A percentile compares a stretch with the other conserved stretches of the same genome.
phyloP scores from a whole-genome alignment of 352 stramenopile genomes.

The Phytopythium delawarense region DNA sequence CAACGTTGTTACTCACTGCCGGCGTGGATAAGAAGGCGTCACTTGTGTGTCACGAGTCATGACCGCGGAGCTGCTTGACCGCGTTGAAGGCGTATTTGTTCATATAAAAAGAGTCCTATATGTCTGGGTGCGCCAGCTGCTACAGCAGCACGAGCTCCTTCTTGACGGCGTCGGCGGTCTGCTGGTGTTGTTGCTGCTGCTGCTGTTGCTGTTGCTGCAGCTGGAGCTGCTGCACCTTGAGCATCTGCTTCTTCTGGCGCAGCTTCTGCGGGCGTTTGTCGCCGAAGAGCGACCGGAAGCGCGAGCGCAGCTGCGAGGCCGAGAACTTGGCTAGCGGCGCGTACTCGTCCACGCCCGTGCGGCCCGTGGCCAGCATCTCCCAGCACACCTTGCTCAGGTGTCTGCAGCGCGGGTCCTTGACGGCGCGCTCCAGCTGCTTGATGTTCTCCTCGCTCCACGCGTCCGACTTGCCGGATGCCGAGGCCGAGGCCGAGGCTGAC shows the following conservation, averaged over 20 bases:
- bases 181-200: conserved; percentile 5
- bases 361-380: conserved; percentile 68
- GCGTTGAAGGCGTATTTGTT: background rate
- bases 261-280: conserved; percentile 75
- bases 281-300: conserved; percentile 72
- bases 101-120: background rate
- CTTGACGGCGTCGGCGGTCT: conserved; percentile 11
- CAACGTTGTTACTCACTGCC: background rate
- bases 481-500: conserved; percentile 24
- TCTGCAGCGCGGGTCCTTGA: conserved; percentile 67
- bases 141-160: conserved; percentile 16
- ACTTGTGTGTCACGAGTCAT: too few species aligned
- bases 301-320: conserved; percentile 69
- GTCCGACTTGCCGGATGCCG: conserved; percentile 42
- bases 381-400: conserved; percentile 75
- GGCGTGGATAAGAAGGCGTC: background rate
- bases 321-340: conserved; percentile 65
- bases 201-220: conserved; percentile 14
- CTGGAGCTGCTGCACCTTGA: conserved; percentile 51
- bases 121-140: background rate
- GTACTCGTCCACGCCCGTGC: conserved; percentile 73
- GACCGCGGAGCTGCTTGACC: background rate
- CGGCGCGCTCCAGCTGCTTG: conserved; percentile 56
- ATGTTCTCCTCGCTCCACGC: conserved; percentile 72
- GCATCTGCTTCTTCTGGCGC: conserved; percentile 59